Conservation (phyloP, 23 red algal genomes). For the Gracilaria gracilis region DNA sequence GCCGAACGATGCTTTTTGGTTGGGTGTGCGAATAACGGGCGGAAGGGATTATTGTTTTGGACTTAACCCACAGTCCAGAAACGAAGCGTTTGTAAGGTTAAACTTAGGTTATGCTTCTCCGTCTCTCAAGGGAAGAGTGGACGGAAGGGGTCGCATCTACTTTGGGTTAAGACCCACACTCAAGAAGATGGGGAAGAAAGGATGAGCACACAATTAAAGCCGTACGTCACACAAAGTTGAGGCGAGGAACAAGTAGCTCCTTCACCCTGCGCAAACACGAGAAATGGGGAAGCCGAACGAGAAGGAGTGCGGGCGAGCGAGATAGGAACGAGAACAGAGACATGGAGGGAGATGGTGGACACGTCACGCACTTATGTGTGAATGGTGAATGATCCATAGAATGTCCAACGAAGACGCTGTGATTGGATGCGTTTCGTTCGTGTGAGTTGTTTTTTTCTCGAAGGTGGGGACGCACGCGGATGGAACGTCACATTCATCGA, state of each 20-base stretch:
- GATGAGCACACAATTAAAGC: neutral
- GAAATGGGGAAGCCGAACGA: no score
- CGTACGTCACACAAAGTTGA: neutral
- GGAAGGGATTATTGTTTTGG: neutral
- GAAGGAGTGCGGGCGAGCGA: neutral
- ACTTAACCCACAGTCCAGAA: neutral
- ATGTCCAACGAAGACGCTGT: neutral
- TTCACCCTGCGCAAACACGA: neutral
- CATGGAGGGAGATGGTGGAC: neutral
- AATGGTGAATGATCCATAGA: neutral
- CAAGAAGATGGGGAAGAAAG: no score
- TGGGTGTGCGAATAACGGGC: neutral
- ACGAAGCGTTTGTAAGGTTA: neutral
- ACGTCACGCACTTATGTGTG: slow-evolving; percentile 1
- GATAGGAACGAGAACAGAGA: neutral
- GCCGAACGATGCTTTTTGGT: neutral
- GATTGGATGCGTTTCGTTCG: neutral
- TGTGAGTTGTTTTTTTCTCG: neutral
- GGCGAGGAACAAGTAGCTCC: neutral
- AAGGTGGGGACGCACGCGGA: neutral
- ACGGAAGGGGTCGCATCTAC: no score
- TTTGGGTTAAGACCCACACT: no score
- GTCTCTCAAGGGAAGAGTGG: no score
- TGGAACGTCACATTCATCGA: neutral
- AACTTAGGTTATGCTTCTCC: no score